Evolutionary conservation across 1,284 basidiomycete species (phyloP).

Genomic region (Trichosporon asahii): DNA sequence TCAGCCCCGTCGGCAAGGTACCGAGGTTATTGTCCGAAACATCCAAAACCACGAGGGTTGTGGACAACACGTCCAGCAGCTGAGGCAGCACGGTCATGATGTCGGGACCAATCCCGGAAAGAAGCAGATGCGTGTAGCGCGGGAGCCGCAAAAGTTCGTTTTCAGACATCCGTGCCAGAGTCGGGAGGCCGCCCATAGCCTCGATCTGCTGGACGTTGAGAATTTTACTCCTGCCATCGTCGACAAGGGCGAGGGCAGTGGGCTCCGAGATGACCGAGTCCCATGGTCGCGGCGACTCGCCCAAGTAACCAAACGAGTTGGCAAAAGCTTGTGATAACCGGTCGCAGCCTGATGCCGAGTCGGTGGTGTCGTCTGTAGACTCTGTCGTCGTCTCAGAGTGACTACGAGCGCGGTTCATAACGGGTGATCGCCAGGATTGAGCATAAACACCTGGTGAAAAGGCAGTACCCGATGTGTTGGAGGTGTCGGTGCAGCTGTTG

Average conservation of each 20-base stretch:
- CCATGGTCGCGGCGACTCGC: slow-evolving; percentile 28
- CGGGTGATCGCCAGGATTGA: slow-evolving; percentile 22
- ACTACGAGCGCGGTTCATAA: slow-evolving; percentile 32
- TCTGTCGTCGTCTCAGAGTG: slow-evolving; percentile 37
- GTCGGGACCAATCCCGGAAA: slow-evolving; percentile 66
- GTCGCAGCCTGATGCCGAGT: slow-evolving; percentile 19
- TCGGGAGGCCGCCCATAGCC: slow-evolving; percentile 42
- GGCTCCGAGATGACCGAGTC: slow-evolving; percentile 23
- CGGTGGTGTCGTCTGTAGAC: slow-evolving; percentile 12
- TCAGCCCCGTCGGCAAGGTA: slow-evolving; percentile 73
- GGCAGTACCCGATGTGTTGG: background rate
- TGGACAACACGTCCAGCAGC: slow-evolving; percentile 65
- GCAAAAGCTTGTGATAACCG: slow-evolving; percentile 19
- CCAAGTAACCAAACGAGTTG: slow-evolving; percentile 24
- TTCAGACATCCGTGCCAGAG: slow-evolving; percentile 25
- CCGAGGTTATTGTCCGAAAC: slow-evolving; percentile 81
- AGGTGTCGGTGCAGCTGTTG: slow-evolving; percentile 3
- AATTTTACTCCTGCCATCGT: slow-evolving; percentile 45
- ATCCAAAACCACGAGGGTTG: slow-evolving; percentile 80
- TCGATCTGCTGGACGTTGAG: slow-evolving; percentile 40
- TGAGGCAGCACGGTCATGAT: slow-evolving; percentile 69
- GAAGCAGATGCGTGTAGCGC: slow-evolving; percentile 86
- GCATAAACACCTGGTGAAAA: slow-evolving; percentile 10
- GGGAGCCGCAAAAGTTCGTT: slow-evolving; percentile 25
- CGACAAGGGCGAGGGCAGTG: slow-evolving; percentile 43